phyloP scores from a whole-genome alignment of 2,329 filamentous ascomycete species.

The Scedosporium aurantiacum region DNA sequence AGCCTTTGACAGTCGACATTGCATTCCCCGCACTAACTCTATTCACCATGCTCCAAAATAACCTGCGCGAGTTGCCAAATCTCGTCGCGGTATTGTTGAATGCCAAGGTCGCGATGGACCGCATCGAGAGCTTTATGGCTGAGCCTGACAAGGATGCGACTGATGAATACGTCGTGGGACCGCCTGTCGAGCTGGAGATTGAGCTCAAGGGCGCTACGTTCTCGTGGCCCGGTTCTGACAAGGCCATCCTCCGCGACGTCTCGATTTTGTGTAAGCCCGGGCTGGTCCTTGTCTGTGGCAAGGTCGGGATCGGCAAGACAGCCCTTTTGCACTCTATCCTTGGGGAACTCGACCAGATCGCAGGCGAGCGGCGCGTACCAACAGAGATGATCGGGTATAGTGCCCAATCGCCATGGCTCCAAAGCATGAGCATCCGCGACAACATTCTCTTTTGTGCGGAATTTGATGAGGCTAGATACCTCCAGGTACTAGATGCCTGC shows the following conservation, averaged over 20 bases:
- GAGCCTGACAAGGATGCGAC: slow-evolving; percentile 63
- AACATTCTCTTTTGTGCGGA: slow-evolving; percentile 53
- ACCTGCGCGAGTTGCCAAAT: slow-evolving; percentile 62
- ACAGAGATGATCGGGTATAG: slow-evolving; percentile 42
- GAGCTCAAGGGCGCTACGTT: slow-evolving; percentile 58
- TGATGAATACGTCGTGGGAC: slow-evolving; percentile 12
- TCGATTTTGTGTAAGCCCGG: slow-evolving; percentile 35
- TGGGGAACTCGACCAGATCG: slow-evolving; percentile 55
- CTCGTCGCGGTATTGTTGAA: slow-evolving; percentile 70
- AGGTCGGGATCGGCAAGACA: slow-evolving; percentile 51
- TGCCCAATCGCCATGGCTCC: slow-evolving; percentile 53
- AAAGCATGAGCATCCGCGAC: slow-evolving; percentile 53
- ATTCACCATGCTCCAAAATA: slow-evolving; percentile 63
- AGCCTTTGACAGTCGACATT: slow-evolving; percentile 63
- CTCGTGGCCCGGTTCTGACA: slow-evolving; percentile 61
- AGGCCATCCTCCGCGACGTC: slow-evolving; percentile 37
- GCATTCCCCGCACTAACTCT: slow-evolving; percentile 80
- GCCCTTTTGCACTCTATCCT: slow-evolving; percentile 48
- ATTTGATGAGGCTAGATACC: slow-evolving; percentile 44
- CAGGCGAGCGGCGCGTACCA: slow-evolving; percentile 35
- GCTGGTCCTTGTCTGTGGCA: slow-evolving; percentile 45
- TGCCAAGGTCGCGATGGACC: slow-evolving; percentile 67
- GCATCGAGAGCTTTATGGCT: slow-evolving; percentile 77
- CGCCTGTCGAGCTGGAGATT: slow-evolving; percentile 23
- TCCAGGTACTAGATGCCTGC: slow-evolving; percentile 49